phyloP scores from a whole-genome alignment of 148 eudicot species.

The Pharnaceum exiguum region DNA sequence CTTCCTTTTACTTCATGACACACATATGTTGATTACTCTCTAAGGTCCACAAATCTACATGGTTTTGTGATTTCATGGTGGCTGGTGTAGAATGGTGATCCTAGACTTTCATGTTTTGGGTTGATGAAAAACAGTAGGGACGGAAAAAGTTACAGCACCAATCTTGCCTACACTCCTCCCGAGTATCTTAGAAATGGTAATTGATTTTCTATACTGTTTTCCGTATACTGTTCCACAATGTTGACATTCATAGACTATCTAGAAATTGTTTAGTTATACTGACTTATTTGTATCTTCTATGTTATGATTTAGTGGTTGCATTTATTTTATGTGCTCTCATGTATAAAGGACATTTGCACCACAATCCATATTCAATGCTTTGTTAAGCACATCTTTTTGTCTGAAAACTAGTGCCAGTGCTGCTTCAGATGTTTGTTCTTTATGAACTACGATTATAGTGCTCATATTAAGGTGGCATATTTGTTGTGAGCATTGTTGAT shows the following conservation, averaged over 20 bases:
- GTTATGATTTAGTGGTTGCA: neutral
- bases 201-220: slow-evolving; percentile 3
- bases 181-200: slow-evolving; percentile 84
- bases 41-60: slow-evolving; percentile 1
- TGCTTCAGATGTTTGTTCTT: too few species aligned
- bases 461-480: too few species aligned
- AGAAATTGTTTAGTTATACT: neutral
- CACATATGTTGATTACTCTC: neutral
- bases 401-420: too few species aligned
- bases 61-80: slow-evolving; percentile 19
- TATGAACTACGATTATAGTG: too few species aligned
- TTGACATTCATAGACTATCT: neutral
- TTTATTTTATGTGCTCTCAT: neutral
- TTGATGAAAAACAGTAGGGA: slow-evolving; percentile 86
- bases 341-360: neutral
- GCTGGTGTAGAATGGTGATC: slow-evolving; percentile 71
- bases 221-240: neutral
- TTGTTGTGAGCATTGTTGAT: too few species aligned
- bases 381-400: too few species aligned
- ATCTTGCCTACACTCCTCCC: slow-evolving; percentile 90
- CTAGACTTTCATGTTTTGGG: slow-evolving; percentile 86
- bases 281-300: too few species aligned
- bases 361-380: too few species aligned
- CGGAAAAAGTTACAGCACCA: slow-evolving; percentile 83
- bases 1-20: neutral